Conservation (phyloP, 768 basidiomycete species). For the Tylopilus felleus region DNA sequence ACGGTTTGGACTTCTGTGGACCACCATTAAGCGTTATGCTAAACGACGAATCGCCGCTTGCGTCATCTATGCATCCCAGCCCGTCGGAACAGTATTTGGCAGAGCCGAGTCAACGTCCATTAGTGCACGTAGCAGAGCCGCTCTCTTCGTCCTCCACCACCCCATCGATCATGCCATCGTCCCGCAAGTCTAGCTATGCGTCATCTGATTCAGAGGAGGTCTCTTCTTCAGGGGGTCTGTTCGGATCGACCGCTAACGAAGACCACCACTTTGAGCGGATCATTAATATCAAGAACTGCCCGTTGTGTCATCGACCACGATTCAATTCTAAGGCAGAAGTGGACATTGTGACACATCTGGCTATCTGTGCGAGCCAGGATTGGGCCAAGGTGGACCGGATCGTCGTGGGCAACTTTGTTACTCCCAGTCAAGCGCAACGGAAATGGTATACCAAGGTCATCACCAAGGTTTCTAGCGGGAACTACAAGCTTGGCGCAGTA, state of each 20-base stretch:
- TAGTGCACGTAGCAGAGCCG: conserved; percentile 34
- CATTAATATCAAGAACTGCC: conserved; percentile 94
- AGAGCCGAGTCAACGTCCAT: conserved; percentile 46
- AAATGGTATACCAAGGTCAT: conserved; percentile 96
- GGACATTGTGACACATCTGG: conserved; percentile 96
- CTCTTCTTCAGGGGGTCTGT: conserved; percentile 13
- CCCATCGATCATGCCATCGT: conserved; percentile 6
- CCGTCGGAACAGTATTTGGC: conserved; percentile 34
- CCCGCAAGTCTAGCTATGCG: conserved; percentile 37
- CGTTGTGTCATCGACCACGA: conserved; percentile 86
- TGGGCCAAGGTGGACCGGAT: conserved; percentile 88
- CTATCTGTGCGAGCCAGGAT: conserved; percentile 90
- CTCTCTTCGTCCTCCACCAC: conserved; percentile 13
- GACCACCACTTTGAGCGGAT: conserved; percentile 68
- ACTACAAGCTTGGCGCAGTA: conserved; percentile 88
- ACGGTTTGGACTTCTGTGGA: conserved; percentile 61
- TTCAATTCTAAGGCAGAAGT: conserved; percentile 84
- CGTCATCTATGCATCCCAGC: not conserved
- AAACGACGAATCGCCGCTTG: conserved; percentile 28
- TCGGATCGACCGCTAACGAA: conserved; percentile 12
- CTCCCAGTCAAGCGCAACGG: conserved; percentile 89
- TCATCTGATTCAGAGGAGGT: conserved; percentile 47
- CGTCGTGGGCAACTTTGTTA: conserved; percentile 92
- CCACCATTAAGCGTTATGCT: conserved; percentile 35
- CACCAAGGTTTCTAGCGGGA: conserved; percentile 79